These are phyloP conservation scores for Mycena filopes DNA, from an alignment of 768 basidiomycete genomes.

Conservation along the genomic window DNA sequence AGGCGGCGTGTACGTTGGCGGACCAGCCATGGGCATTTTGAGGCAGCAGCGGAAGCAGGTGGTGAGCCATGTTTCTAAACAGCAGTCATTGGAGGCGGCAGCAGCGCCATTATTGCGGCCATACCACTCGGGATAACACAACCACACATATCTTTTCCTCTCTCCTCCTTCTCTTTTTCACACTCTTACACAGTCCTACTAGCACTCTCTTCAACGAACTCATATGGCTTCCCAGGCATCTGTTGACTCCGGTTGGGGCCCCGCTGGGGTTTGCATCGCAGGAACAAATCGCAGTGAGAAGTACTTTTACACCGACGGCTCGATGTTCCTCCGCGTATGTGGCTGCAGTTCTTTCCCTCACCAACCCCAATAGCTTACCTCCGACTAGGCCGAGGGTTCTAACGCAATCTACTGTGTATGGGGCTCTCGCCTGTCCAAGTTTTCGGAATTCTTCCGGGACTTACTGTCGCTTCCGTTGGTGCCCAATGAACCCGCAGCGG, in stretches of 20 bases:
- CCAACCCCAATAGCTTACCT: no score
- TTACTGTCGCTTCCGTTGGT: not conserved
- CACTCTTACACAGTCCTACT: no score
- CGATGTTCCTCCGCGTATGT: not conserved
- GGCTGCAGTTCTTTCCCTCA: not conserved
- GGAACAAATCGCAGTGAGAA: not conserved
- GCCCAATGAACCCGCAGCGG: no score
- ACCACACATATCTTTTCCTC: not conserved
- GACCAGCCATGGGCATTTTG: slow-evolving; percentile 14
- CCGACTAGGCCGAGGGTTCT: not conserved
- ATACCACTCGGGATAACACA: not conserved
- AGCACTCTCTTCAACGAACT: no score
- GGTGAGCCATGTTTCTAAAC: no score
- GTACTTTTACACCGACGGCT: not conserved
- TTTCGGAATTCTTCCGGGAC: not conserved
- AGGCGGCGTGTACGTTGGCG: slow-evolving; percentile 20
- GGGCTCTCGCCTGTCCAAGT: not conserved
- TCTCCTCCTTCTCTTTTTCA: no score
- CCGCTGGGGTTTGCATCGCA: not conserved
- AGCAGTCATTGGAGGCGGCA: no score
- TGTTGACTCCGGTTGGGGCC: not conserved
- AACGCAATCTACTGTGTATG: not conserved
- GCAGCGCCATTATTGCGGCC: no score
- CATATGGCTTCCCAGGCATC: no score
- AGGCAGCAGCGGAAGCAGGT: slow-evolving; percentile 25